Conservation (phyloP, 2,329 filamentous ascomycete genomes). For the Colletotrichum sublineola region DNA sequence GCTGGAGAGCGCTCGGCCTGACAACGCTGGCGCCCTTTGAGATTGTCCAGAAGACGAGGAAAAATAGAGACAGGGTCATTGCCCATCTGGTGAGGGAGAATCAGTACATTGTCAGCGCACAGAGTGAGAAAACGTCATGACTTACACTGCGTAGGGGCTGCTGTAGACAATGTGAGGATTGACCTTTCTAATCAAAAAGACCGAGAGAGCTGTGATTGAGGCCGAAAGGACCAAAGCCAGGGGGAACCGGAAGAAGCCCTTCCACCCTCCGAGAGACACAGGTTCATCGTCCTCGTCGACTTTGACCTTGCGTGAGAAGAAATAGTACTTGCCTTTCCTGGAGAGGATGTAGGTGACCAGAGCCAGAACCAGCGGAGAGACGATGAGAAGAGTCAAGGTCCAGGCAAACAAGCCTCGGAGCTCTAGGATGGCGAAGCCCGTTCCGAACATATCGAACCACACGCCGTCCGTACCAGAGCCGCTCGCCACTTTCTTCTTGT, state of each 20-base stretch:
- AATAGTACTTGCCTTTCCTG: conserved; percentile 86
- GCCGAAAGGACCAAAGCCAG: conserved; percentile 78
- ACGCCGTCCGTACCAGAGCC: conserved; percentile 79
- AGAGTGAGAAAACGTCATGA: conserved; percentile 18
- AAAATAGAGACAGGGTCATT: conserved; percentile 86
- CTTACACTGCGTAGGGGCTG: conserved; percentile 82
- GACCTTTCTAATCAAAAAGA: conserved; percentile 82
- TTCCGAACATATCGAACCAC: conserved; percentile 95
- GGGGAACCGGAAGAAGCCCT: conserved; percentile 87
- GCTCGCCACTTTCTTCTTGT: conserved; percentile 73
- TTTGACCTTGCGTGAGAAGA: conserved; percentile 75
- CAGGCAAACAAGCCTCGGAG: conserved; percentile 89
- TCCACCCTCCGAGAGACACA: conserved; percentile 79
- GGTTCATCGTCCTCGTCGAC: conserved; percentile 69
- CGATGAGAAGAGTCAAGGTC: conserved; percentile 85
- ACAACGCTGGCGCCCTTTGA: conserved; percentile 82
- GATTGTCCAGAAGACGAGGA: conserved; percentile 85
- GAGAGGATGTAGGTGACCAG: conserved; percentile 77
- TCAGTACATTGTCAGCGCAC: conserved; percentile 36
- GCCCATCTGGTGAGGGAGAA: conserved; percentile 68
- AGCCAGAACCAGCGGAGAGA: conserved; percentile 80
- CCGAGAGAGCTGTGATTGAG: conserved; percentile 77
- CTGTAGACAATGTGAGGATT: conserved; percentile 95
- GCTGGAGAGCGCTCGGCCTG: conserved; percentile 87
- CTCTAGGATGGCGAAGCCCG: conserved; percentile 81